Base-by-base conservation (phyloP, 208 protist genomes). In the Leishmania major region DNA sequence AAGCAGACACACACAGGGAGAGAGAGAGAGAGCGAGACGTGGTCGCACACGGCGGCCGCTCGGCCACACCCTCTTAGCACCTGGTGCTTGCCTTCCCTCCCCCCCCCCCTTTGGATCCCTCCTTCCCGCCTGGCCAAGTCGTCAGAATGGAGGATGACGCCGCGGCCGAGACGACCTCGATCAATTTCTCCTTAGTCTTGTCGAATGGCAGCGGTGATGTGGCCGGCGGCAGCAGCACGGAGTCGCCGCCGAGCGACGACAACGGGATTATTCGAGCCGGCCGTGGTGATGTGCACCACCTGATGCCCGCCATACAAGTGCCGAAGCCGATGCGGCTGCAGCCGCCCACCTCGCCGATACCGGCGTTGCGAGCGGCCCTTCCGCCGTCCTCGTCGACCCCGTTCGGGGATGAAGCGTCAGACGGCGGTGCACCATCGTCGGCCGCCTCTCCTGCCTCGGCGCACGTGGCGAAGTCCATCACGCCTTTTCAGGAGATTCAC, bases 121-220 rank as follows among this genome's bases (percentile, higher is more conserved):
- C 17, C 77, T 49, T 8, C 19, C 77, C 31, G 1, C 28, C 45
- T 57, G 17, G 6, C 28, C 10, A 0, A 10, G 19, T 73, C 51
- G 25, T 66, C n/a, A 40, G 11, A 15, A 86, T 86, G 83, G 6
- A 71, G 55, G 66, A 74, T 64, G n/a, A 80, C 35, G 67, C 62
- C 6, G 78, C 76, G 55, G 66, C 28, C 74, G 79, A 57, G 43
- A 80, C 74, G 51, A 76, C 78, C 60, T 86, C 83, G n/a, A 86
- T 82, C 66, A 40, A 82, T 11, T 79, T 80, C 74, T 86, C 83
- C n/a, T n/a, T 86, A 17, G 83, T 53, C 11, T 80, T 60, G 0
- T 86, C 78, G 22, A n/a, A 66, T 47, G 37, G 17, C 75, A 28
- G 75, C 28, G 75, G 53, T 31, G 19, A 37, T 78, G 62, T 22